These are phyloP conservation scores for Epichloe hybrida DNA, from an alignment of 2,329 filamentous ascomycete species.

Conservation along the genomic window DNA sequence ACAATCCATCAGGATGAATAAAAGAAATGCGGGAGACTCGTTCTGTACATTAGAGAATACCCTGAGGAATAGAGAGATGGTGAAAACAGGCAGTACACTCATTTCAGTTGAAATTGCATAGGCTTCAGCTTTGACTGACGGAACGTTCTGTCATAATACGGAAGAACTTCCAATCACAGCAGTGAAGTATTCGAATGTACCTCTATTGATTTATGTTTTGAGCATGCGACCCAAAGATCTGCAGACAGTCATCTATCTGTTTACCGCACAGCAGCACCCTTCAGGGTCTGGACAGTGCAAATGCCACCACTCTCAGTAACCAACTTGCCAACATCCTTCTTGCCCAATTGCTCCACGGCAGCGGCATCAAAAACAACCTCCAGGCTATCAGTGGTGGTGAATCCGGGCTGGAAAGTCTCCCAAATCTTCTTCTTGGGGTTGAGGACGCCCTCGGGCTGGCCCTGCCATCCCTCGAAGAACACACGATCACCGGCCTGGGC, in stretches of 20 bases:
- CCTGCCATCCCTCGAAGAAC: constrained; percentile 88
- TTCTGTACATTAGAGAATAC: too few species aligned
- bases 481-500: constrained; percentile 76
- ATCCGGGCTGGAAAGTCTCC: constrained; percentile 93
- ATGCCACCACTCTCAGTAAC: constrained; percentile 64
- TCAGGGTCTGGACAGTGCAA: constrained; percentile 72
- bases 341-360: constrained; percentile 62
- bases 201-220: too few species aligned
- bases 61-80: too few species aligned
- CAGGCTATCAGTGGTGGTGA: constrained; percentile 70
- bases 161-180: too few species aligned
- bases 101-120: too few species aligned
- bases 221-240: too few species aligned
- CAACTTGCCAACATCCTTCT: constrained; percentile 53
- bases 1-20: neutral
- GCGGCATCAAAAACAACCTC: constrained; percentile 79
- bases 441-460: constrained; percentile 80
- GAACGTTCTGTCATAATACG: too few species aligned
- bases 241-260: too few species aligned
- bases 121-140: too few species aligned
- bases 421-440: constrained; percentile 99
- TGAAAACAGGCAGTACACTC: too few species aligned
- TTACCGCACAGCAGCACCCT: constrained; percentile 68
- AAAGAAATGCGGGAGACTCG: too few species aligned
- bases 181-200: too few species aligned